phyloP scores from a whole-genome alignment of 257 asterid genomes.

The Solanum rostratum region DNA sequence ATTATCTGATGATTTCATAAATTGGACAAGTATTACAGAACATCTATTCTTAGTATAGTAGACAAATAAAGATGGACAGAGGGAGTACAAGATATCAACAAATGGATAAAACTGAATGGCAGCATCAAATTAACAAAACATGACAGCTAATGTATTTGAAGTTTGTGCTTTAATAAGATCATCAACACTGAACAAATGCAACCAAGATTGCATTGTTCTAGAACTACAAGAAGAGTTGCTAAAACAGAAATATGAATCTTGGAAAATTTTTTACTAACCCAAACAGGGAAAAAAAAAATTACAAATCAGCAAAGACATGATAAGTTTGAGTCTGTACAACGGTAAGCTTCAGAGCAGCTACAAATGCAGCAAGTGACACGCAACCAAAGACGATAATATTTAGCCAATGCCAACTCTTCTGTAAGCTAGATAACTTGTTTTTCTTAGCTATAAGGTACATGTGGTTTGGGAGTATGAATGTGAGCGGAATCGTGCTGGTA shows the following conservation, averaged over 20 bases:
- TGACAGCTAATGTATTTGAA: neutral
- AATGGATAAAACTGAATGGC: neutral
- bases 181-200: neutral
- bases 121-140: neutral
- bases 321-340: conserved; percentile 50
- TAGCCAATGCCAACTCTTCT: conserved; percentile 90
- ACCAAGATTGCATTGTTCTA: neutral
- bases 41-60: too few relatives aligned
- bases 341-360: conserved; percentile 73
- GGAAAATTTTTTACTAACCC: neutral
- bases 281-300: neutral
- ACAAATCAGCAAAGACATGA: conserved; percentile 73
- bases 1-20: too few relatives aligned
- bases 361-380: conserved; percentile 51
- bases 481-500: conserved; percentile 83
- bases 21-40: too few relatives aligned
- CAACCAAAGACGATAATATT: conserved; percentile 49
- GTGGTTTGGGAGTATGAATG: conserved; percentile 94
- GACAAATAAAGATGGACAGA: too few relatives aligned
- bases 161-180: neutral
- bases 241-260: neutral
- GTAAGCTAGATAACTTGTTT: conserved; percentile 30
- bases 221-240: neutral
- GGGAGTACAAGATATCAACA: neutral
- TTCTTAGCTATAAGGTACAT: conserved; percentile 80